Base-by-base conservation (phyloP, 2,329 filamentous ascomycete species). In the Botrytis galanthina region DNA sequence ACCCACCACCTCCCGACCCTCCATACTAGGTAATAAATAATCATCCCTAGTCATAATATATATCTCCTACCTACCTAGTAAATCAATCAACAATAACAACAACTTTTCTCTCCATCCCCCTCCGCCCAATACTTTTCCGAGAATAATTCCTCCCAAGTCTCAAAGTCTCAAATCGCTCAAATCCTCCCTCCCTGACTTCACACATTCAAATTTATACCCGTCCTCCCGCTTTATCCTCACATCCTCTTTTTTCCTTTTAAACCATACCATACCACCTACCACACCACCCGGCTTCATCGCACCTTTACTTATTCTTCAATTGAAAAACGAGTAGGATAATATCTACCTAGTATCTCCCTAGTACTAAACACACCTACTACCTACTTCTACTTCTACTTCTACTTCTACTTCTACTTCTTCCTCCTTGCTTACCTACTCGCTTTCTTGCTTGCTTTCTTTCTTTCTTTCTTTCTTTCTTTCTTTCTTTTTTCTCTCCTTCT, bases 141-240 rank as follows among this genome's bases (percentile, higher is more conserved):
- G n/a, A 6, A 48, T n/a, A 66, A 66, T 66, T 29, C 61, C 61
- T 64, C 61, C 39, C 61, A 29, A 39, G 32, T 16, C 59, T 26
- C 59, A 57, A 3, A 57, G 14, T 57, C 51, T 14, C 48, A 14
- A 51, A 51, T 48, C 46, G 4, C 26, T 54, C 48, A 26, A 51
- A 51, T 51, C 51, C n/a, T 54, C 39, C 61, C 61, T 63, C 61
- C 61, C 61, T 63, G 37, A 63, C 37, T 63, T 29, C 26, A 42
- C 61, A 62, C n/a, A 18, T 32, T 18, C 51, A 63, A 63, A 44
- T 44, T 29, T 39, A 32, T 44, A 44, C 39, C 39, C 61, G 61
- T 46, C 39, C n/a, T 64, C 61, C 39, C 39, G 61, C 4, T 22
- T 44, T 32, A 22, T 20, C 61, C 39, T 29, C 7, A 46, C 61